Conservation (phyloP, 345 rosid genomes). For the Crucihimalaya himalaica region DNA sequence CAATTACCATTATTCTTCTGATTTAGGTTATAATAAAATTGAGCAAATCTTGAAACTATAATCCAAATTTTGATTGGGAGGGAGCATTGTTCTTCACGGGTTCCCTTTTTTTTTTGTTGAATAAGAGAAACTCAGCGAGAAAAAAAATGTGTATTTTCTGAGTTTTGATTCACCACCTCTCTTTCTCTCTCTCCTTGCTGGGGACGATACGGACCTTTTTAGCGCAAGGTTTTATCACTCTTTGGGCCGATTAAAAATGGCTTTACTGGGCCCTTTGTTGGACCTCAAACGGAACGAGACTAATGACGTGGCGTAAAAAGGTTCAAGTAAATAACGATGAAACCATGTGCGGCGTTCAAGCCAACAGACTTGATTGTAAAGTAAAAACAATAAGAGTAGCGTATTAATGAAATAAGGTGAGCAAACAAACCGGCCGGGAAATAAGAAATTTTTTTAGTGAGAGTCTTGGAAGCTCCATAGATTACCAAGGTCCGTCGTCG, state of each 20-base stretch:
- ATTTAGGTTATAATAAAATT: constrained; percentile 16
- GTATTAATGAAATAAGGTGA: not conserved
- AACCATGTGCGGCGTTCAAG: not conserved
- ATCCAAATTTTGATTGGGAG: not conserved
- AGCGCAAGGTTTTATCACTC: not conserved
- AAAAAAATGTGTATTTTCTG: not conserved
- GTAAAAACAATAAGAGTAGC: not conserved
- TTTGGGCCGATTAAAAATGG: not conserved
- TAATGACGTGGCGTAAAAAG: not conserved
- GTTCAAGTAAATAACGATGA: not conserved
- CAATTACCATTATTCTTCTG: constrained; percentile 10
- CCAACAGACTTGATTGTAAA: not conserved
- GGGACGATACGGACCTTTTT: not conserved
- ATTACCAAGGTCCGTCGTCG: not conserved
- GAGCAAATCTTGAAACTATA: constrained; percentile 16
- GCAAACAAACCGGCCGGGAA: not conserved
- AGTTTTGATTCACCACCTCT: not conserved
- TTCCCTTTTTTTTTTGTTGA: not conserved
- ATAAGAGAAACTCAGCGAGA: not conserved
- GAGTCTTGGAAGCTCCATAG: not conserved
- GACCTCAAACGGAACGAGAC: not conserved
- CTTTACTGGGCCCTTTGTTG: not conserved
- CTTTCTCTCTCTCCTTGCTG: not conserved
- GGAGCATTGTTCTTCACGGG: not conserved
- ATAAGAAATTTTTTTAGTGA: not conserved